Base-by-base conservation (phyloP, 257 asterid genomes). In the Solanum rostratum region DNA sequence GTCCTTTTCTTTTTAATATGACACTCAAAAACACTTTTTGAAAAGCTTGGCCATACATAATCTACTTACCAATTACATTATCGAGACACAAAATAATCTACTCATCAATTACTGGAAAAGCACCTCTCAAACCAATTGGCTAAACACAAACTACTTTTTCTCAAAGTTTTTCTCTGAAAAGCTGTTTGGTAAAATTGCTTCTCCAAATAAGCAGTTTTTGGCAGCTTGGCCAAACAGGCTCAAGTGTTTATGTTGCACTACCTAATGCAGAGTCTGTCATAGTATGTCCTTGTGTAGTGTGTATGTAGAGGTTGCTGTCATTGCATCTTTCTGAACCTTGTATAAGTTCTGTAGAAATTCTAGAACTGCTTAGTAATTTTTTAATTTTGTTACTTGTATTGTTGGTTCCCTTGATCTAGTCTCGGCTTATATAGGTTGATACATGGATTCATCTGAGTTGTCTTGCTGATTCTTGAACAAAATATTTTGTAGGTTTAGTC, bases 401-500 rank as follows among this genome's bases (percentile, higher is more conserved):
- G 62, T 27, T 50, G 62, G 18, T 50, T 78, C 16, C 41, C 65
- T 78, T 50, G 59, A 78, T 78, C 27, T 50, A 14, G 15, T 76
- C 46, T 27, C 37, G 27, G 46, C 82, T 50, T 78, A 29, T 49
- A 50, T 78, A 29, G 82, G 82, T 78, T 50, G 82, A 18, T 50
- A 50, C 45, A 50, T 12, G 22, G 46, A 29, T 29, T 27, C 63
- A 78, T 24, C 45, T 78, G 62, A 50, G 45, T 10, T 78, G 45
- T 50, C 81, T 86, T 89, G 84, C 86, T 86, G 65, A 86, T 81
- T 50, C 82, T 54, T 80, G 73, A 60, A 49, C 54, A 62, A 62
- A 43, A 73, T 69, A 65, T 79, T 84, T 46, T 89, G 85, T 92
- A 96, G 99, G 93, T 95, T 93, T 86, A 96, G 99, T 87, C 88